phyloP scores from a whole-genome alignment of 108 stramenopile genomes.

The Conticribra weissflogii region DNA sequence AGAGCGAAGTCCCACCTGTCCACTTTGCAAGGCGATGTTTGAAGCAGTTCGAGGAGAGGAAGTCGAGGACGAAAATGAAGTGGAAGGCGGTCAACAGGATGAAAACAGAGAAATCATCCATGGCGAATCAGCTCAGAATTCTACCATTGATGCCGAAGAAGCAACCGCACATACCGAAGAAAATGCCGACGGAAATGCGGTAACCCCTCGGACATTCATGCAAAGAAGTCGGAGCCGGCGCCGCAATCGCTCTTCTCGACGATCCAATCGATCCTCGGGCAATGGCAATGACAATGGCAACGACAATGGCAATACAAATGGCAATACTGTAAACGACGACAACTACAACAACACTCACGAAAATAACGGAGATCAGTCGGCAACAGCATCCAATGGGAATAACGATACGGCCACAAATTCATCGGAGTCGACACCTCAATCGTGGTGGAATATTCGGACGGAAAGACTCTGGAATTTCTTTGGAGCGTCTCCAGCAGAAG shows the following conservation, averaged over 20 bases:
- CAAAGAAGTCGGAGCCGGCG: neutral
- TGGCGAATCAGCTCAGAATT: neutral
- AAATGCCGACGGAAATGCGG: neutral
- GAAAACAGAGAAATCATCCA: neutral
- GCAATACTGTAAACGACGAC: too few relatives aligned
- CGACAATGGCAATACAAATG: neutral
- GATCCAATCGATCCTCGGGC: neutral
- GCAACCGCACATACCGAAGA: neutral
- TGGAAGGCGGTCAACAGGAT: neutral
- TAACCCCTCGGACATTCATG: neutral
- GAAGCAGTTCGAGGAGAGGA: slow-evolving; percentile 41
- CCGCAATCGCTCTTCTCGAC: neutral
- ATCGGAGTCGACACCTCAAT: neutral
- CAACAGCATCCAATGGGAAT: neutral
- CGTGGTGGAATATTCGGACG: neutral
- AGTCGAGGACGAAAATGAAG: slow-evolving; percentile 8
- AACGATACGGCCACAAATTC: neutral
- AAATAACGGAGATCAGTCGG: too few relatives aligned
- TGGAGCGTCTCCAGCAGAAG: neutral
- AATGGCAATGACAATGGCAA: neutral
- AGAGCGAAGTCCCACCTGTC: slow-evolving; percentile 77
- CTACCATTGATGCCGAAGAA: neutral
- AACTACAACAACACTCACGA: too few relatives aligned
- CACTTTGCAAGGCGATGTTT: slow-evolving; percentile 79
- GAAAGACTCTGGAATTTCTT: neutral